Conservation (phyloP, 2,329 filamentous ascomycete species). For the Thielaviopsis euricoi region DNA sequence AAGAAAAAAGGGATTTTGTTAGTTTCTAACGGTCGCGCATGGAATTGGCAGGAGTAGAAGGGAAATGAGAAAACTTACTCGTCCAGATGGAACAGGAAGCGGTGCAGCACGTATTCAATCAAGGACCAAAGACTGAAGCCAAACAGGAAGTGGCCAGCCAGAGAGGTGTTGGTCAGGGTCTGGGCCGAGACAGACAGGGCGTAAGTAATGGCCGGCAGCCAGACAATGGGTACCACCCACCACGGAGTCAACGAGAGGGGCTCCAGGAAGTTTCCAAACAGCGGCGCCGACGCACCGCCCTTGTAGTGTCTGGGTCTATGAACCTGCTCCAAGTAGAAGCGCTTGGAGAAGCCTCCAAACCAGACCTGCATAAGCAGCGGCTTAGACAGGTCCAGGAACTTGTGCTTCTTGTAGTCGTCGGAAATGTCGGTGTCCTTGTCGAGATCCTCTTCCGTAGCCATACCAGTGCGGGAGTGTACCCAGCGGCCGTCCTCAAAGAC, state of each 20-base stretch:
- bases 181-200: constrained; percentile 49
- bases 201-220: constrained; percentile 67
- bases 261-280: constrained; percentile 98
- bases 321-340: constrained; percentile 95
- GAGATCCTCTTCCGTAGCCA: constrained; percentile 78
- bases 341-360: constrained; percentile 73
- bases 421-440: constrained; percentile 64
- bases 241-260: constrained; percentile 89
- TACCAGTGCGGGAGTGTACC: constrained; percentile 56
- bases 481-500: constrained; percentile 14
- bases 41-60: neutral
- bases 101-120: constrained; percentile 75
- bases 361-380: constrained; percentile 81
- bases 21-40: constrained; percentile 14
- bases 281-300: constrained; percentile 75
- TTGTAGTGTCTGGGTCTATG: constrained; percentile 93
- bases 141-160: constrained; percentile 45
- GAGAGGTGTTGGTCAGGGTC: constrained; percentile 30
- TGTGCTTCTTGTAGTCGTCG: constrained; percentile 72
- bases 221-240: constrained; percentile 74
- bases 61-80: constrained; percentile 42
- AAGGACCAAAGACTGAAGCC: constrained; percentile 76
- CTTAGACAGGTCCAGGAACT: constrained; percentile 77
- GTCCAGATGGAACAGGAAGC: constrained; percentile 89
- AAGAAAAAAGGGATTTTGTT: constrained; percentile 13